These are phyloP conservation scores for Fusarium setosum DNA, from an alignment of 2,329 filamentous ascomycete species.

Conservation along the genomic window DNA sequence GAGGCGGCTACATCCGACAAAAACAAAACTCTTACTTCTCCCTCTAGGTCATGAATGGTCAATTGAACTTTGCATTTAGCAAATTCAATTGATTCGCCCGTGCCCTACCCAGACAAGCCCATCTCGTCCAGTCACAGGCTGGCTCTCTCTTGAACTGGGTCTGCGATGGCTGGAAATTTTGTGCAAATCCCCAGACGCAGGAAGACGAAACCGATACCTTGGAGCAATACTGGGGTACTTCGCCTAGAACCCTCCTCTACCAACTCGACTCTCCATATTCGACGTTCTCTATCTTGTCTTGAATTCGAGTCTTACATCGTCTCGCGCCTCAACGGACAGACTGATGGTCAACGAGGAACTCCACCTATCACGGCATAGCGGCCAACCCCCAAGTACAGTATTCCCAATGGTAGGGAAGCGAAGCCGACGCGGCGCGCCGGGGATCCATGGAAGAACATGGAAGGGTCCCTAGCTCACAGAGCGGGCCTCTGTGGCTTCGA, in stretches of 20 bases:
- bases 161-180: slow-evolving; percentile 5
- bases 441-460: slow-evolving; percentile 39
- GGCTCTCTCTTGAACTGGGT: too few relatives aligned
- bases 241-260: not conserved
- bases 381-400: slow-evolving; percentile 32
- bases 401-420: slow-evolving; percentile 42
- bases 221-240: not conserved
- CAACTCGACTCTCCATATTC: slow-evolving; percentile 1
- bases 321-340: slow-evolving; percentile 12
- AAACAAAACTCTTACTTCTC: not conserved
- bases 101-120: not conserved
- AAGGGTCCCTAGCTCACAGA: slow-evolving; percentile 31
- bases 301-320: slow-evolving; percentile 7
- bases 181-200: slow-evolving; percentile 2
- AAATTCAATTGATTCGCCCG: slow-evolving; percentile 9
- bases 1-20: slow-evolving; percentile 9
- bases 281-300: slow-evolving; percentile 7
- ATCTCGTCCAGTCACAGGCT: slow-evolving; percentile 6
- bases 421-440: slow-evolving; percentile 29
- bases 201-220: slow-evolving; percentile 12
- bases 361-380: slow-evolving; percentile 40
- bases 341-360: slow-evolving; percentile 38
- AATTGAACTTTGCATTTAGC: slow-evolving; percentile 5
- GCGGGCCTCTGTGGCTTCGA: slow-evolving; percentile 28
- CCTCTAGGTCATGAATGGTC: slow-evolving; percentile 4